Evolutionary conservation across 2,329 filamentous ascomycete species (phyloP).

Genomic region (Bimuria novae-zelandiae): DNA sequence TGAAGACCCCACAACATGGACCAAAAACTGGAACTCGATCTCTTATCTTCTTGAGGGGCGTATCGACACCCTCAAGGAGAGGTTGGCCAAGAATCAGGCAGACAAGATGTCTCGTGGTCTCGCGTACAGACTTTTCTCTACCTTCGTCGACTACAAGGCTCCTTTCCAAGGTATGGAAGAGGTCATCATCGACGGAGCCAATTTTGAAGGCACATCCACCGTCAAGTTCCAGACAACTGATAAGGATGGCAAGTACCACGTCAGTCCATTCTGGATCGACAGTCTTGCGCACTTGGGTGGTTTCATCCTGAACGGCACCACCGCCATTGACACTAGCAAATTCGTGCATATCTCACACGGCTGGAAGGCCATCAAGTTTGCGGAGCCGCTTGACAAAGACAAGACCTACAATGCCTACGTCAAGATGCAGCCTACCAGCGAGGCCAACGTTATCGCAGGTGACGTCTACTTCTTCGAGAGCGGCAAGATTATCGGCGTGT

Average conservation of each 20-base stretch:
- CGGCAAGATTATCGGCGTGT: constrained; percentile 61
- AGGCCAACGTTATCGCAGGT: constrained; percentile 60
- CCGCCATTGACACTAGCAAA: constrained; percentile 61
- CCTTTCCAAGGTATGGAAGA: constrained; percentile 63
- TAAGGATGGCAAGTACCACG: constrained; percentile 55
- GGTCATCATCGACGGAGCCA: constrained; percentile 61
- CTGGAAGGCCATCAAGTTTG: constrained; percentile 63
- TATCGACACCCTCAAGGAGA: constrained; percentile 68
- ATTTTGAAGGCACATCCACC: constrained; percentile 59
- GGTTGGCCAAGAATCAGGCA: constrained; percentile 67
- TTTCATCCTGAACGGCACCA: constrained; percentile 66
- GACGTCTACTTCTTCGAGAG: constrained; percentile 65
- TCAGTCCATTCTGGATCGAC: constrained; percentile 64
- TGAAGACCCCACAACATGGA: constrained; percentile 64
- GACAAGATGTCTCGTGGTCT: constrained; percentile 75
- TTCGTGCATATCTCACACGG: constrained; percentile 66
- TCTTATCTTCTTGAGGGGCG: constrained; percentile 62
- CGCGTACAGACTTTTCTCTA: constrained; percentile 74
- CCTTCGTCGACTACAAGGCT: constrained; percentile 60
- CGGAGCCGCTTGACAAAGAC: constrained; percentile 56
- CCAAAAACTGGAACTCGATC: constrained; percentile 67
- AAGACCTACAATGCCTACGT: constrained; percentile 65
- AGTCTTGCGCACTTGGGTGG: constrained; percentile 62
- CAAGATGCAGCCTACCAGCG: constrained; percentile 61
- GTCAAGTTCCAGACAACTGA: constrained; percentile 61